Percentiles rank a stretch among this genome's conserved stretches.
Conservation (phyloP, 2,329 filamentous ascomycete genomes). For the Nemania diffusa region DNA sequence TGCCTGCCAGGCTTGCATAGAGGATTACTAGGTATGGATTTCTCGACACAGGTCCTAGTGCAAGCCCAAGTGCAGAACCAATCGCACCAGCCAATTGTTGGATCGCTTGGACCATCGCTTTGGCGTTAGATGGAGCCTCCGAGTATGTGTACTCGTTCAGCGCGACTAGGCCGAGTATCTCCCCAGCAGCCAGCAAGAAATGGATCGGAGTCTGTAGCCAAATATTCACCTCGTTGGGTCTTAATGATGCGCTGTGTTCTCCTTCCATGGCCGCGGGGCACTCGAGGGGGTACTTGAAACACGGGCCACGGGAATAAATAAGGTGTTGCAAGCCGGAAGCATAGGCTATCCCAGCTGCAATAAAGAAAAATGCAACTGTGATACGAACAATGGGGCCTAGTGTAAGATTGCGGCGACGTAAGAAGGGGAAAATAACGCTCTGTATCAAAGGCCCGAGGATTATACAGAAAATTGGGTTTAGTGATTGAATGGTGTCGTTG, state of each 20-base stretch:
- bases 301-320: slow-evolving; percentile 46
- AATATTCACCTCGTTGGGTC: slow-evolving; percentile 50
- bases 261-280: background rate
- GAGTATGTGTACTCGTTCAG: slow-evolving; percentile 32
- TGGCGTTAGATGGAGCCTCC: slow-evolving; percentile 28
- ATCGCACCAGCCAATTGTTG: slow-evolving; percentile 19
- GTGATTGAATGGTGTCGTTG: slow-evolving; percentile 65
- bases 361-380: slow-evolving; percentile 60
- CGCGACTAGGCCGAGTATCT: slow-evolving; percentile 32
- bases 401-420: slow-evolving; percentile 58
- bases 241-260: background rate
- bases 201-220: slow-evolving; percentile 55
- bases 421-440: slow-evolving; percentile 60
- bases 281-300: slow-evolving; percentile 28
- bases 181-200: slow-evolving; percentile 38
- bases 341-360: slow-evolving; percentile 59
- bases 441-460: slow-evolving; percentile 66
- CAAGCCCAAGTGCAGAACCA: slow-evolving; percentile 27
- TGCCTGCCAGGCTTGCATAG: slow-evolving; percentile 23
- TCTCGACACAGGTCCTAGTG: slow-evolving; percentile 27
- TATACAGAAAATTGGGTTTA: slow-evolving; percentile 64
- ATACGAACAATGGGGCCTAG: slow-evolving; percentile 66
- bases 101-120: slow-evolving; percentile 29
- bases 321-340: slow-evolving; percentile 61
- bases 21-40: slow-evolving; percentile 29